A percentile compares a stretch with the other conserved stretches of the same genome.
phyloP scores from a whole-genome alignment of 306 rosid genomes.

The Casuarina equisetifolia region DNA sequence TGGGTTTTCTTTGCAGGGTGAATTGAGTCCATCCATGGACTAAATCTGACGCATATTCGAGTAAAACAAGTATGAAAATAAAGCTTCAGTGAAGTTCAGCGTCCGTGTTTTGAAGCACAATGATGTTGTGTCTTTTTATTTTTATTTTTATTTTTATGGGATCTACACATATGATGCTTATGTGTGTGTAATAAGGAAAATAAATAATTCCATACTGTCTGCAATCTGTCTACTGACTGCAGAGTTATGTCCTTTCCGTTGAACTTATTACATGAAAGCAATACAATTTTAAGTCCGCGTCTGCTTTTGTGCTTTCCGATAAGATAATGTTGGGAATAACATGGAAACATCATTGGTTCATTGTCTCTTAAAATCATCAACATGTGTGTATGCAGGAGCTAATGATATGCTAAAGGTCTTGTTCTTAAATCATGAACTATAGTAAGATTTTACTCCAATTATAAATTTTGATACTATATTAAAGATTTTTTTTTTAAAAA shows the following conservation, averaged over 20 bases:
- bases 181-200: not conserved
- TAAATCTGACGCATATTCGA: not conserved
- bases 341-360: not conserved
- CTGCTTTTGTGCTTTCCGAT: not conserved
- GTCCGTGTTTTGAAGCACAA: not conserved
- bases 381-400: not conserved
- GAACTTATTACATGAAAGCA: not conserved
- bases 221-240: not conserved
- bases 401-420: too few relatives aligned
- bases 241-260: not conserved
- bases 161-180: too few relatives aligned
- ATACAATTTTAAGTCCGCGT: not conserved
- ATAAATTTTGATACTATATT: too few relatives aligned
- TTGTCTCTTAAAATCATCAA: not conserved
- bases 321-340: not conserved
- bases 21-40: constrained; percentile 7
- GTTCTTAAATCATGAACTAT: too few relatives aligned
- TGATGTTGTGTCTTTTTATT: not conserved
- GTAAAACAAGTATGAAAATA: not conserved
- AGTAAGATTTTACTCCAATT: too few relatives aligned
- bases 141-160: too few relatives aligned
- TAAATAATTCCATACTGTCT: not conserved
- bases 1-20: constrained; percentile 42
- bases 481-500: too few relatives aligned
- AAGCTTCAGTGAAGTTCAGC: not conserved